Base-by-base conservation (phyloP, 768 basidiomycete genomes). In the Boletus rubropictus region DNA sequence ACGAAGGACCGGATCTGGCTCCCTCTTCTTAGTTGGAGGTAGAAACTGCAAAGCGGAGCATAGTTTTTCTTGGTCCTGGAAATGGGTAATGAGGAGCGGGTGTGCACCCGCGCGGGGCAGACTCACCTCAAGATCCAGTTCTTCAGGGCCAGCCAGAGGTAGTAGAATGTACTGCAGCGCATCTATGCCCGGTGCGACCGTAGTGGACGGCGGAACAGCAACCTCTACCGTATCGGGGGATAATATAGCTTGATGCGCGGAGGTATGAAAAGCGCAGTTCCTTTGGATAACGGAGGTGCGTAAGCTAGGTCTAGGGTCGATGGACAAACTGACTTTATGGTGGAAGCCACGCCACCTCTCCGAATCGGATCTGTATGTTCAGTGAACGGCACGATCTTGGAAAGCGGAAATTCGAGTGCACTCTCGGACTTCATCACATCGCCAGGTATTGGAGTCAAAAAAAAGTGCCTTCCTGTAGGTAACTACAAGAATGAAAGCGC, bases 141-240 rank as follows among this genome's bases (percentile, higher is more conserved):
- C 96, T 66, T 98, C 96, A 1, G 92, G 86, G 6, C 95, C 94
- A 34, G 95, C 92, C 2, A 99, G 72, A 0, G 96, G 95, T 1
- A 94, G 77, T 3, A 99, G 75, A 10, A 99, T 73, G 60, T 82
- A 87, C 0, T 90, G 86, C 9, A 98, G 74, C 2, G 86, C 79
- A 65, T 92, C 86, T 29, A 97, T 81, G 5, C 93, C 92, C 2
- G 88, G 80, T 3, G 84, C 81, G 3, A 65, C 65, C 12, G 60
- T 56, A n/a, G 67, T 69, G 15, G 82, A 82, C 1, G 86, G 80
- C 4, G 79, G 75, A 5, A 86, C 73, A 12, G 78, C 55, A 18
- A 84, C 73, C 32, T 58, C 62, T 6, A 72, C 73, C 2, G 77
- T 68, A 42, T 94, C 89, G 12, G 80, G 76, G 11, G 76, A 75